These are phyloP conservation scores for Deakozyma indianensis DNA, from an alignment of 805 yeast species.

Conservation along the genomic window DNA sequence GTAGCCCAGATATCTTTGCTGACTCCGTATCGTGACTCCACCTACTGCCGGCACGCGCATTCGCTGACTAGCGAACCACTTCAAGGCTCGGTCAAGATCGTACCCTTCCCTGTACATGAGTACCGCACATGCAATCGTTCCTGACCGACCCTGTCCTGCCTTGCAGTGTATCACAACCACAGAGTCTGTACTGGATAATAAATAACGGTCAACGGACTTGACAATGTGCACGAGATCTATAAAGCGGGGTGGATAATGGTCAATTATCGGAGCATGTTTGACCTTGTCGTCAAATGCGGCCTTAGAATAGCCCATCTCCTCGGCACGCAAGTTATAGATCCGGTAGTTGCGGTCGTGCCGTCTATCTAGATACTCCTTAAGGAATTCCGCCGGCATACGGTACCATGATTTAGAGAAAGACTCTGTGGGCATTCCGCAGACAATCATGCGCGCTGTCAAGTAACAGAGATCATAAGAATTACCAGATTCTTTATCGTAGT, in stretches of 20 bases:
- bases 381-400: conserved; percentile 37
- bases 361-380: conserved; percentile 32
- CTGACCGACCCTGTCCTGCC: conserved; percentile 88
- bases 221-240: conserved; percentile 30
- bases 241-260: conserved; percentile 67
- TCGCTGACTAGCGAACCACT: conserved; percentile 39
- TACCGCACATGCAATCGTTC: conserved; percentile 58
- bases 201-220: conserved; percentile 30
- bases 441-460: conserved; percentile 49
- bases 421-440: conserved; percentile 61
- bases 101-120: conserved; percentile 36
- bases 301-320: conserved; percentile 28
- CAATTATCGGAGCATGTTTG: conserved; percentile 45
- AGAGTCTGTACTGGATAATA: conserved; percentile 22
- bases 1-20: conserved; percentile 51
- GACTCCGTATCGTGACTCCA: conserved; percentile 65
- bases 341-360: conserved; percentile 49
- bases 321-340: conserved; percentile 59
- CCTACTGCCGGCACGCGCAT: conserved; percentile 34
- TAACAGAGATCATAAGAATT: conserved; percentile 48
- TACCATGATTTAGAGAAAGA: conserved; percentile 29
- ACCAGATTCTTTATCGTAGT: conserved; percentile 18
- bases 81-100: conserved; percentile 33
- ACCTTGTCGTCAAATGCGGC: conserved; percentile 22
- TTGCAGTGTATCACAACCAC: conserved; percentile 74